A percentile compares a stretch with the other conserved stretches of the same genome.
Evolutionary conservation across 257 asterid genomes (phyloP).

Genomic region (Jasminum sambac): DNA sequence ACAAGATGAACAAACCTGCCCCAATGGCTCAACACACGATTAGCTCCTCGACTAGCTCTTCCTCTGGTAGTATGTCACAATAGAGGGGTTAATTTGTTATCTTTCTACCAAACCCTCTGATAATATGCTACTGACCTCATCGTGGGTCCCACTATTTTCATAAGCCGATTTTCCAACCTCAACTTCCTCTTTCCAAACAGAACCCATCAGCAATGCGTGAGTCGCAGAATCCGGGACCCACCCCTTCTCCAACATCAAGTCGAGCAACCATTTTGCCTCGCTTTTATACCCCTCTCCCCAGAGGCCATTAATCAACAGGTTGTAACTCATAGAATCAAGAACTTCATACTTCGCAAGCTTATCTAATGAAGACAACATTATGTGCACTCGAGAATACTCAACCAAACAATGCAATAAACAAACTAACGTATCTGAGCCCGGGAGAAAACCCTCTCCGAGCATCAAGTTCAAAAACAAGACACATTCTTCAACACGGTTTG

Average conservation of each 20-base stretch:
- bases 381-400: conserved; percentile 45
- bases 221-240: conserved; percentile 71
- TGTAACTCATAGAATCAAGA: conserved; percentile 49
- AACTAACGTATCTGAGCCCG: conserved; percentile 48
- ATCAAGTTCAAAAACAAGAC: conserved; percentile 47
- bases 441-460: conserved; percentile 50
- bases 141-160: conserved; percentile 32
- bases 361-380: conserved; percentile 44
- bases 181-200: conserved; percentile 29
- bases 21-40: background rate
- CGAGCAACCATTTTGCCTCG: conserved; percentile 56
- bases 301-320: conserved; percentile 55
- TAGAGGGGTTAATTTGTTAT: conserved; percentile 9
- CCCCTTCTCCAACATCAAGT: conserved; percentile 73
- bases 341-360: conserved; percentile 32
- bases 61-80: background rate
- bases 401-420: conserved; percentile 46
- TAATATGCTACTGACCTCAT: conserved; percentile 62
- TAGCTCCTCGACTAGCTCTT: background rate
- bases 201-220: conserved; percentile 64
- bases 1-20: conserved; percentile 21
- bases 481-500: conserved; percentile 32
- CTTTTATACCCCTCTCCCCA: conserved; percentile 68
- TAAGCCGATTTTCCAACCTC: background rate
- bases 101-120: conserved; percentile 54